A percentile compares a stretch with the other conserved stretches of the same genome.
Evolutionary conservation across 192 early-diverging fungal genomes (phyloP).

Genomic region (Backusella luteola): DNA sequence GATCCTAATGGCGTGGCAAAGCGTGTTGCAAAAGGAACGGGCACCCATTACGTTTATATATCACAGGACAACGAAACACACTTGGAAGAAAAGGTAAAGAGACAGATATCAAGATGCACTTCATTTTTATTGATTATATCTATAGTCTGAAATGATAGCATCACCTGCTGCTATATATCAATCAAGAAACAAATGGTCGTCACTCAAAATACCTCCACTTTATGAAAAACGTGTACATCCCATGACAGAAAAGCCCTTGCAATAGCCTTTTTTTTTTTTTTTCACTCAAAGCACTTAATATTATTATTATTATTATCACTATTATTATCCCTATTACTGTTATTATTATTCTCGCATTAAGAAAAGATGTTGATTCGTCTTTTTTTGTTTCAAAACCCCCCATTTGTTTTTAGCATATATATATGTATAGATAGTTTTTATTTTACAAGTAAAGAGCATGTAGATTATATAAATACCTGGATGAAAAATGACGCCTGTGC

Average conservation of each 20-base stretch:
- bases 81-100: slow-evolving; percentile 32
- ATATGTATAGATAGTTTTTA: background rate
- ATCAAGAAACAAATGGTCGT: background rate
- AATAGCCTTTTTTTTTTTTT: background rate
- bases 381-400: background rate
- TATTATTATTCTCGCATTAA: background rate
- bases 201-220: background rate
- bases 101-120: background rate
- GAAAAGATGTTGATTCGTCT: background rate
- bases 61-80: slow-evolving; percentile 24
- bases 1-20: slow-evolving; percentile 29
- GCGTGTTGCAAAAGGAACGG: slow-evolving; percentile 28
- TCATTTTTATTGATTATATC: background rate
- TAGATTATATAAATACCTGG: background rate
- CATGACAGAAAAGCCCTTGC: background rate
- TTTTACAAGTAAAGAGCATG: background rate
- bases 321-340: background rate
- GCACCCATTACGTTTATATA: slow-evolving; percentile 35
- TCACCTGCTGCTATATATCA: background rate
- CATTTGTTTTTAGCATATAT: background rate
- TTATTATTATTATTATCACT: background rate
- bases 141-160: background rate
- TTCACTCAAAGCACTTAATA: background rate
- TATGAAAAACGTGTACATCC: slow-evolving; percentile 7
- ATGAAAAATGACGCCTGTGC: background rate